phyloP scores from a whole-genome alignment of 2,329 filamentous ascomycete species.

The Aspergillus amoenus region DNA sequence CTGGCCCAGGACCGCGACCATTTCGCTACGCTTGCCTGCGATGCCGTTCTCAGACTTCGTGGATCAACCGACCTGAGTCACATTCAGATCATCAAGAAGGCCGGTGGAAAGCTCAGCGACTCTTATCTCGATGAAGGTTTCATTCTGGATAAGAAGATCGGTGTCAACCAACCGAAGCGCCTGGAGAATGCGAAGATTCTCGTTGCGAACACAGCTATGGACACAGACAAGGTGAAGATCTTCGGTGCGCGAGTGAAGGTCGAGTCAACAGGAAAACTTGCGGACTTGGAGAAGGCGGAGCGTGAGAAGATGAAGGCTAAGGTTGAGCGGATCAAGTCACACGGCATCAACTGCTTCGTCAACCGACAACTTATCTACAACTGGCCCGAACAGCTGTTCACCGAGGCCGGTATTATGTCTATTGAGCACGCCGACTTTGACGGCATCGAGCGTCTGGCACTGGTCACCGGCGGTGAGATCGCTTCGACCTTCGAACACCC shows the following conservation, averaged over 20 bases:
- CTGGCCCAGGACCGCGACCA: slow-evolving; percentile 90
- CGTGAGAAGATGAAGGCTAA: slow-evolving; percentile 99
- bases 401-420: slow-evolving; percentile 94
- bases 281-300: slow-evolving; percentile 97
- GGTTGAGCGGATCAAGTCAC: slow-evolving; percentile 97
- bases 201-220: slow-evolving; percentile 97
- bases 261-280: slow-evolving; percentile 90
- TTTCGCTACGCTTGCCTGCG: slow-evolving; percentile 84
- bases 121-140: slow-evolving; percentile 98
- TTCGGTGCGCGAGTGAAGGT: slow-evolving; percentile 98
- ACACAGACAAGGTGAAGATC: slow-evolving; percentile 99
- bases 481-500: slow-evolving; percentile 97
- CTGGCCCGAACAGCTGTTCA: slow-evolving; percentile 98
- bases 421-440: slow-evolving; percentile 99
- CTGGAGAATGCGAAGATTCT: slow-evolving; percentile 98
- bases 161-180: slow-evolving; percentile 96
- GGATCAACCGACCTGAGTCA: slow-evolving; percentile 92
- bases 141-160: slow-evolving; percentile 98
- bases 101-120: slow-evolving; percentile 93
- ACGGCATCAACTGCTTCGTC: slow-evolving; percentile 99
- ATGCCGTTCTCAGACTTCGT: slow-evolving; percentile 86
- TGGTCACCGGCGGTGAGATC: slow-evolving; percentile 97
- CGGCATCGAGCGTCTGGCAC: slow-evolving; percentile 88
- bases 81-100: slow-evolving; percentile 99
- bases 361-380: slow-evolving; percentile 99